A percentile compares a stretch with the other conserved stretches of the same genome.
Evolutionary conservation across 2,329 filamentous ascomycete species (phyloP).

Genomic region (Fusarium tupiense): DNA sequence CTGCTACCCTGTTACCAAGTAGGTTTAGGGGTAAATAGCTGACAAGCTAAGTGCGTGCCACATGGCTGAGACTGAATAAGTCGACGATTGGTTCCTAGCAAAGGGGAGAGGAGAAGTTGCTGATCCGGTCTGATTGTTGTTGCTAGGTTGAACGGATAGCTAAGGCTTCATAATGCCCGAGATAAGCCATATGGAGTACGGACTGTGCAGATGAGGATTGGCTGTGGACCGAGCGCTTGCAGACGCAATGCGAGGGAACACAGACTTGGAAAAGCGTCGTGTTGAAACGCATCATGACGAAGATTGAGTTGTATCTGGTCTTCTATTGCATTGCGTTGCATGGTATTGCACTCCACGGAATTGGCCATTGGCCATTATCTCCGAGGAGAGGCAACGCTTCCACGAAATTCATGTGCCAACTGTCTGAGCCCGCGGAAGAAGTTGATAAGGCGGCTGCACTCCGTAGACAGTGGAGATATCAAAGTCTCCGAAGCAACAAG

Average conservation of each 20-base stretch:
- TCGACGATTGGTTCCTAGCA: neutral
- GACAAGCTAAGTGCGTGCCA: neutral
- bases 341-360: neutral
- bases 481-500: conserved; percentile 7
- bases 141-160: neutral
- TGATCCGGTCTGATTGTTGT: neutral
- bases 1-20: conserved; percentile 4
- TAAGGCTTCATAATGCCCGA: conserved; percentile 9
- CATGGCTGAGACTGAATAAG: conserved; percentile 4
- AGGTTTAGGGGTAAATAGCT: conserved; percentile 8
- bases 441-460: conserved; percentile 1
- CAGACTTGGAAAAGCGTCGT: conserved; percentile 22
- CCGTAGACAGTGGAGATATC: neutral
- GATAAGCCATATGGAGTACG: conserved; percentile 30
- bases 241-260: conserved; percentile 14
- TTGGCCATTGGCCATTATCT: neutral
- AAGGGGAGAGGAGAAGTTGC: neutral
- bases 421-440: neutral
- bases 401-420: conserved; percentile 11
- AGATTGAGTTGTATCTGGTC: conserved; percentile 2
- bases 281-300: conserved; percentile 33
- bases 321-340: conserved; percentile 9
- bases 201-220: conserved; percentile 18
- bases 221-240: conserved; percentile 16
- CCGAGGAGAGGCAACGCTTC: neutral